phyloP scores from a whole-genome alignment of 495 filamentous ascomycete genomes.

The Aspergillus carlsbadensis region DNA sequence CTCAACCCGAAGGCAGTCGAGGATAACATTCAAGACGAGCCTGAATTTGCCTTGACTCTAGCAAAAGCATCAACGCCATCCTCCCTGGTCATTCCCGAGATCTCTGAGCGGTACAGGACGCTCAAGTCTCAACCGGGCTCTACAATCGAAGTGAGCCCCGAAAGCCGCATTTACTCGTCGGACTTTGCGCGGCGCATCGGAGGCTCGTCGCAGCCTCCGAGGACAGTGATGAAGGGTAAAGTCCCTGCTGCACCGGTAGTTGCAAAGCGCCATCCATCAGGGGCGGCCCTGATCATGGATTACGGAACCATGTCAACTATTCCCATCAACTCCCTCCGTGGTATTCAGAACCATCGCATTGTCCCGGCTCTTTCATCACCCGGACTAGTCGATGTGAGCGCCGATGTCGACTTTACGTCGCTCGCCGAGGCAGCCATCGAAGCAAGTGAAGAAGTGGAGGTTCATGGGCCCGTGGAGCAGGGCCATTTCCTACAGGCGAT shows the following conservation, averaged over 20 bases:
- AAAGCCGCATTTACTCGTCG: slow-evolving; percentile 72
- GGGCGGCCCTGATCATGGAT: slow-evolving; percentile 89
- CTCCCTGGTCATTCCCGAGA: slow-evolving; percentile 77
- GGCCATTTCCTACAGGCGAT: slow-evolving; percentile 72
- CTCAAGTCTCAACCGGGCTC: slow-evolving; percentile 62
- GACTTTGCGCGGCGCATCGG: slow-evolving; percentile 84
- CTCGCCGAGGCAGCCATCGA: slow-evolving; percentile 77
- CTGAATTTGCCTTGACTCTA: slow-evolving; percentile 83
- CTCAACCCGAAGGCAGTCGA: slow-evolving; percentile 56
- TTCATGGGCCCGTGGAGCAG: slow-evolving; percentile 91
- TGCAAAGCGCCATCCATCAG: slow-evolving; percentile 61
- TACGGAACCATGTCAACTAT: slow-evolving; percentile 81
- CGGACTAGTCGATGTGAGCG: slow-evolving; percentile 80
- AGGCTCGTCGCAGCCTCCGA: slow-evolving; percentile 50
- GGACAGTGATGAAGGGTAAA: slow-evolving; percentile 14
- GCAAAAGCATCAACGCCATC: slow-evolving; percentile 74
- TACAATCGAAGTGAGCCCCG: slow-evolving; percentile 85
- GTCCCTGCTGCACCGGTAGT: slow-evolving; percentile 17
- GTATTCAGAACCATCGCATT: slow-evolving; percentile 70
- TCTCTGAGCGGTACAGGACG: slow-evolving; percentile 76
- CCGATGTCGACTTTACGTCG: slow-evolving; percentile 87
- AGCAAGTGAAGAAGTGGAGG: slow-evolving; percentile 76
- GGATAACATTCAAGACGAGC: slow-evolving; percentile 43
- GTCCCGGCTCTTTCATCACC: slow-evolving; percentile 76
- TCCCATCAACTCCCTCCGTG: slow-evolving; percentile 82